A percentile compares a stretch with the other conserved stretches of the same genome.
phyloP scores from a whole-genome alignment of 306 rosid genomes.

The Mimosa bimucronata region DNA sequence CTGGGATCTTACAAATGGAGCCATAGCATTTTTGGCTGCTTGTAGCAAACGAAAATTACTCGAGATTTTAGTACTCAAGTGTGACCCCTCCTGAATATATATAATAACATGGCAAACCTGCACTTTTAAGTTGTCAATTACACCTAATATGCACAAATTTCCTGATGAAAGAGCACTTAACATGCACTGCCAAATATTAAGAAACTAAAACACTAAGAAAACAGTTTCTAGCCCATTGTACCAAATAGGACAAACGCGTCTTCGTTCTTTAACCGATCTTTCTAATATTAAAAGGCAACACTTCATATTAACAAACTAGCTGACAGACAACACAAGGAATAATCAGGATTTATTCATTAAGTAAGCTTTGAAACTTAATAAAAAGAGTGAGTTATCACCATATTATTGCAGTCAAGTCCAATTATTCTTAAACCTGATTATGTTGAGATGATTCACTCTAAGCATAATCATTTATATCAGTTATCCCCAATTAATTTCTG shows the following conservation, averaged over 20 bases:
- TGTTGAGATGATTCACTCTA: neutral
- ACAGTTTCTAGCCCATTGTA: neutral
- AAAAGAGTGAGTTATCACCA: neutral
- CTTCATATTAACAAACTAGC: neutral
- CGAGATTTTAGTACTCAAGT: slow-evolving; percentile 66
- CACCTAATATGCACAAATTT: slow-evolving; percentile 22
- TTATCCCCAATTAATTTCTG: neutral
- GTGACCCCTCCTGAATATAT: slow-evolving; percentile 81
- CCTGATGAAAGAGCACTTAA: slow-evolving; percentile 15
- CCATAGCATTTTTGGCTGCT: slow-evolving; percentile 85
- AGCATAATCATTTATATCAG: neutral
- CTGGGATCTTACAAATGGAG: slow-evolving; percentile 69
- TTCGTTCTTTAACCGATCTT: slow-evolving; percentile 12
- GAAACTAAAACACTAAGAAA: slow-evolving; percentile 19
- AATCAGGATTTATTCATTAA: neutral
- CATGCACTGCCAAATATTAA: neutral
- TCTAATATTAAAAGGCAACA: slow-evolving; percentile 2
- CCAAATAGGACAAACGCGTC: neutral
- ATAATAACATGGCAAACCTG: slow-evolving; percentile 93
- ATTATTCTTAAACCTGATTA: neutral
- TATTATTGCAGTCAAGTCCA: neutral
- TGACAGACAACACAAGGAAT: neutral
- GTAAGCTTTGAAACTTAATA: neutral
- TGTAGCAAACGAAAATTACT: slow-evolving; percentile 78
- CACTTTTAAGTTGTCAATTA: slow-evolving; percentile 50